phyloP scores from a whole-genome alignment of 2,329 filamentous ascomycete species.

The Fusarium piperis region DNA sequence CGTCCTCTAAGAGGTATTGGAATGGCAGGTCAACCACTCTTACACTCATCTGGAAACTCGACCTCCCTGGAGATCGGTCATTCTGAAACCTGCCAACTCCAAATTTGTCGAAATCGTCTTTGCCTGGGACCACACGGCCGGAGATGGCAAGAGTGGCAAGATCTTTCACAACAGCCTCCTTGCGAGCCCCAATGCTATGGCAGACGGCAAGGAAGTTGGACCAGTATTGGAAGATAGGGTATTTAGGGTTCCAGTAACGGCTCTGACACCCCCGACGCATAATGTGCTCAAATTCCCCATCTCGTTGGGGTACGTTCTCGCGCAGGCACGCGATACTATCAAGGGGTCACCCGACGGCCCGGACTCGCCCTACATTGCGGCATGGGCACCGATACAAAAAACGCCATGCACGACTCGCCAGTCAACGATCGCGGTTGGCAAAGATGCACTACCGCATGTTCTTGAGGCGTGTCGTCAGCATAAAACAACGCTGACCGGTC shows the following conservation, averaged over 20 bases:
- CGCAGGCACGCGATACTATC: background rate
- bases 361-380: background rate
- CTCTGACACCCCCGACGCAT: conserved; percentile 4
- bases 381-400: conserved; percentile 12
- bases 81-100: background rate
- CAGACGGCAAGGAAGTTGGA: fast-evolving
- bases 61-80: conserved; percentile 1
- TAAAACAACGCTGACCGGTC: conserved; percentile 9
- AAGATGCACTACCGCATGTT: background rate
- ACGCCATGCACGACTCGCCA: background rate
- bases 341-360: background rate
- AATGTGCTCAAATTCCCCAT: conserved; percentile 3
- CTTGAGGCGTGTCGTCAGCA: background rate
- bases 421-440: background rate
- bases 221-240: background rate
- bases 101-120: conserved; percentile 17
- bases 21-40: conserved; percentile 5
- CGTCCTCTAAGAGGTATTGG: background rate
- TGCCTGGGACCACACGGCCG: conserved; percentile 22
- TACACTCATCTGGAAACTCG: conserved; percentile 4
- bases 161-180: conserved; percentile 10
- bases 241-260: background rate
- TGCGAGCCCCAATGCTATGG: background rate
- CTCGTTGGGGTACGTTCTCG: background rate
- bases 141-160: conserved; percentile 21